Percentiles rank a stretch among this genome's conserved stretches.
Evolutionary conservation across 208 protist genomes (phyloP).

Genomic region (Trypanosoma avium): DNA sequence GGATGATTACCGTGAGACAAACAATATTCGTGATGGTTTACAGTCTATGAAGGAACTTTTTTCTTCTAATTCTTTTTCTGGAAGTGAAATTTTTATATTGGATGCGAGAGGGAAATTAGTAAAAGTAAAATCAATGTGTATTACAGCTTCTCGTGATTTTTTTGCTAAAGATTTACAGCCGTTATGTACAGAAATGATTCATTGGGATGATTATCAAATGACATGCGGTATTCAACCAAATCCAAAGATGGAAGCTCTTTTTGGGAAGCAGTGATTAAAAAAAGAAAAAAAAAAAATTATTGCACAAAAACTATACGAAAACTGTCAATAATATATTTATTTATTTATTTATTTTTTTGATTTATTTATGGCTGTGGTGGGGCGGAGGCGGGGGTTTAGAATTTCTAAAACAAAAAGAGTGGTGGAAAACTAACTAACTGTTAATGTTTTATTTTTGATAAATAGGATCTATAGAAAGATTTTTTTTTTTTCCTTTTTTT

Average conservation of each 20-base stretch:
- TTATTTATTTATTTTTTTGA: no score
- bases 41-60: constrained; percentile 48
- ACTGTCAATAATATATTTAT: no score
- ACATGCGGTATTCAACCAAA: constrained; percentile 23
- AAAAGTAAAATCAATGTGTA: constrained; percentile 10
- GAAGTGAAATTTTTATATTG: constrained; percentile 16
- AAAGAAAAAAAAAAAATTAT: not conserved
- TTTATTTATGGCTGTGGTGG: no score
- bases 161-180: constrained; percentile 27
- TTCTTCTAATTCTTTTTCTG: constrained; percentile 10
- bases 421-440: no score
- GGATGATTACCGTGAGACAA: constrained; percentile 31
- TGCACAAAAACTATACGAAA: no score
- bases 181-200: constrained; percentile 67
- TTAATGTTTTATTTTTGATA: not conserved
- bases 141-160: constrained; percentile 6
- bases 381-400: no score
- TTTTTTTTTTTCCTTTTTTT: not conserved
- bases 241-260: constrained; percentile 16
- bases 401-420: no score
- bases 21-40: constrained; percentile 42
- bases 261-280: constrained; percentile 4
- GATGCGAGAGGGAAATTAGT: not conserved
- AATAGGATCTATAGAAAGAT: not conserved
- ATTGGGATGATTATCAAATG: constrained; percentile 70